Evolutionary conservation across 2,329 filamentous ascomycete genomes (phyloP).

Genomic region (Aspergillus neoniger): DNA sequence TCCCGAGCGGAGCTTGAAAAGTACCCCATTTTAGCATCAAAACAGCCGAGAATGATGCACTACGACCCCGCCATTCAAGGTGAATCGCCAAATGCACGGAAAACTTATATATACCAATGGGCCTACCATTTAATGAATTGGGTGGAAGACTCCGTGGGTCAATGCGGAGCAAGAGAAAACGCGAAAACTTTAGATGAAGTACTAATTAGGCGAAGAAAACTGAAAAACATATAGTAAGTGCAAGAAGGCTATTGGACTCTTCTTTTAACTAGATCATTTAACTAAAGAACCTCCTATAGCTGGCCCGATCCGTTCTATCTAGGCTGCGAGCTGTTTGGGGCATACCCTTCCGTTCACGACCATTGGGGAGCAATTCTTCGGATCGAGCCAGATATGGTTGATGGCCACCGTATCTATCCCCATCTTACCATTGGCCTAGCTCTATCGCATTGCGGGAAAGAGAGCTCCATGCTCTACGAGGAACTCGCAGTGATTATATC

Average conservation of each 20-base stretch:
- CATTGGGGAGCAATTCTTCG: not conserved
- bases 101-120: rapidly evolving
- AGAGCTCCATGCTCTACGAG: not conserved
- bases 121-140: not conserved
- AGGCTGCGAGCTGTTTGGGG: not conserved
- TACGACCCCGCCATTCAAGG: not conserved
- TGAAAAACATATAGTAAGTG: not conserved
- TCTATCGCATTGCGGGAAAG: not conserved
- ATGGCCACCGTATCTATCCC: not conserved
- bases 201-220: not conserved
- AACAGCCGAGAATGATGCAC: not conserved
- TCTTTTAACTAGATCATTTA: not conserved
- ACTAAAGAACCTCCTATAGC: not conserved
- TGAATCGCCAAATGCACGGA: not conserved
- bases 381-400: not conserved
- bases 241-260: not conserved
- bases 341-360: not conserved
- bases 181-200: not conserved
- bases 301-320: not conserved
- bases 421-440: not conserved
- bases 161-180: not conserved
- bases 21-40: not conserved
- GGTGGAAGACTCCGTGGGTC: not conserved
- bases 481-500: not conserved
- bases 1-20: not conserved